Base-by-base conservation (phyloP, 495 filamentous ascomycete species). In the Hypoxylon cercidicola region DNA sequence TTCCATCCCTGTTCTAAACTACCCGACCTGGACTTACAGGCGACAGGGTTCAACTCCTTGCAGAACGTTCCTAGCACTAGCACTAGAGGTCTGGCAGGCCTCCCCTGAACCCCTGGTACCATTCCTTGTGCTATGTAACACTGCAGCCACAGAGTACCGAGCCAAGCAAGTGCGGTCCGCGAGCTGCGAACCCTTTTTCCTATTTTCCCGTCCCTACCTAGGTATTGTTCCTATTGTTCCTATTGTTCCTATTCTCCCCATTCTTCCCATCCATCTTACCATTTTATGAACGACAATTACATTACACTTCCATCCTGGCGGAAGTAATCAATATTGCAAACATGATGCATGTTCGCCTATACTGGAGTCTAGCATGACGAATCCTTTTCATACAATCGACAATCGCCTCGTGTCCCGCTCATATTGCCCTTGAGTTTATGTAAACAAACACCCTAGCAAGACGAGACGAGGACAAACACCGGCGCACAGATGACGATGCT, bases 1-100 rank as follows among this genome's bases (percentile, higher is more conserved):
- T 67, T 67, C 64, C 58, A 67, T 50, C 64, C 64, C 43, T 67
- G 64, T 45, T 50, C 41, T 39, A 52, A 43, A 56, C 34, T 62
- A 52, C 57, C 57, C 64, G 58, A 61, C 44, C 30, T 25, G 23
- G 5, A 25, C 23, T 25, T 2, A 2, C 23, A 25, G 23, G 5
- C 23, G n/a, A n/a, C n/a, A n/a, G n/a, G n/a, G n/a, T n/a, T n/a
- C n/a, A n/a, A n/a, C 37, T 12, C 64, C 64, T 67, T 67, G 58
- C 58, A 67, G 64, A 45, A 62, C 53, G 49, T 49, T 52, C 40
- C 20, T 50, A 44, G 21, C 16, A 54, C 47, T 51, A 54, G 32
- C 32, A 13, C 9, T 44, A 2, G 35, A 28, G 40, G 15, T 52
- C 3, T 20, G 23, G 25, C 19, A n/a, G 23, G 21, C 12, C 7